Base-by-base conservation (phyloP, 192 early-diverging fungal genomes). In the Dimargaris cristalligena region DNA sequence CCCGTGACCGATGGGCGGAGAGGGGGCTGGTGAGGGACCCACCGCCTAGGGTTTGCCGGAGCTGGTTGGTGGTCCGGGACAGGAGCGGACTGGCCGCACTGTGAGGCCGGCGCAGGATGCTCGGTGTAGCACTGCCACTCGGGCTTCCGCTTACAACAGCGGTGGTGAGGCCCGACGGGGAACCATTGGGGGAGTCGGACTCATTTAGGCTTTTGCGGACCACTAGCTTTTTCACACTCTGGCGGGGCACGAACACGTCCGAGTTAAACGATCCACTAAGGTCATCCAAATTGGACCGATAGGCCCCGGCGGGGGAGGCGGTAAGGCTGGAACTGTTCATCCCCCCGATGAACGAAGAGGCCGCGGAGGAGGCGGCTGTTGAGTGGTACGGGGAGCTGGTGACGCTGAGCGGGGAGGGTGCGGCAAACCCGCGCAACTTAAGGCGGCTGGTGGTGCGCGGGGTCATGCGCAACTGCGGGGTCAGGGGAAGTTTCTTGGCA, bases 381-480 rank as follows among this genome's bases (percentile, higher is more conserved):
- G 45, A 31, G 14, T 35, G 64, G 32, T 62, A 75, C 32, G 64
- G 44, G 2, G 68, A 32, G n/a, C 31, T 34, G 2, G 54, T 34
- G 2, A 56, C 54, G 34, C 54, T 56, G 31, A 56, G 34, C 54
- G 63, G 44, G 10, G 63, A 65, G 0, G 78, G 61, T 4, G 75
- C 71, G 1, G 72, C 75, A 62, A 86, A 85, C 0, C 89, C 88
- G n/a, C 87, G 80, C 23, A 86, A 63, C 58, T 86, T 85, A 49
- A 92, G 78, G 31, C 78, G 83, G 34, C 79, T 76, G 0, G 79
- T 69, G 28, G 79, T 73, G 41, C 82, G 78, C 48, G 95, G 89
- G 4, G 84, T 83, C 44, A 85, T 68, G 38, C 85, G 83, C 58
- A 82, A 79, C 58, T 87, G 78, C 35, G 88, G 78, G 4, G 77